Evolutionary conservation across 148 eudicot species (phyloP).

Genomic region (Chenopodium quinoa): DNA sequence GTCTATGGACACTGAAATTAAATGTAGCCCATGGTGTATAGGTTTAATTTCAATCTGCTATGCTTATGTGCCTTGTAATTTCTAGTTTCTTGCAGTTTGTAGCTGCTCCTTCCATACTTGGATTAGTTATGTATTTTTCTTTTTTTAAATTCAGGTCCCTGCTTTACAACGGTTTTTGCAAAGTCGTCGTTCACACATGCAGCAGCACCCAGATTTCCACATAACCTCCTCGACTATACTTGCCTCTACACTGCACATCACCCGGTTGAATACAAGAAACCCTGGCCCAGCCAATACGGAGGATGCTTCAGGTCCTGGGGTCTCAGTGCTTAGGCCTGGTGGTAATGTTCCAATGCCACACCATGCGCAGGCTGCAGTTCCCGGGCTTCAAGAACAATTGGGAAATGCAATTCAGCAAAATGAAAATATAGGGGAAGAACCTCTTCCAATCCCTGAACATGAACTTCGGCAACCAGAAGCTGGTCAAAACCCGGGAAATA

Average conservation of each 20-base stretch:
- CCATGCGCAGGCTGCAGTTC: conserved; percentile 32
- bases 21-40: neutral
- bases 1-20: no score
- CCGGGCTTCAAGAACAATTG: conserved; percentile 40
- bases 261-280: conserved; percentile 74
- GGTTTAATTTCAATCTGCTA: neutral
- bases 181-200: conserved; percentile 75
- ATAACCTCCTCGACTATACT: conserved; percentile 90
- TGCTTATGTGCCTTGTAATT: no score
- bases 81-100: neutral
- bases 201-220: conserved; percentile 91
- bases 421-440: conserved; percentile 39
- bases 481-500: conserved; percentile 65
- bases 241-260: conserved; percentile 89
- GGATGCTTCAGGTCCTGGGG: conserved; percentile 33
- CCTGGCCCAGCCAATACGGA: conserved; percentile 36
- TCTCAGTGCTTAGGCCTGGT: conserved; percentile 41
- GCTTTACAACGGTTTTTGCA: conserved; percentile 92
- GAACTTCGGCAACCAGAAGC: conserved; percentile 54
- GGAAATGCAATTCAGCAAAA: conserved; percentile 30
- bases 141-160: conserved; percentile 55
- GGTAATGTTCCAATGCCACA: conserved; percentile 36
- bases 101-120: neutral
- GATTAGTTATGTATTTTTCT: neutral
- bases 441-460: conserved; percentile 48